Conservation (phyloP, 257 asterid species). For the Prunella vulgaris region DNA sequence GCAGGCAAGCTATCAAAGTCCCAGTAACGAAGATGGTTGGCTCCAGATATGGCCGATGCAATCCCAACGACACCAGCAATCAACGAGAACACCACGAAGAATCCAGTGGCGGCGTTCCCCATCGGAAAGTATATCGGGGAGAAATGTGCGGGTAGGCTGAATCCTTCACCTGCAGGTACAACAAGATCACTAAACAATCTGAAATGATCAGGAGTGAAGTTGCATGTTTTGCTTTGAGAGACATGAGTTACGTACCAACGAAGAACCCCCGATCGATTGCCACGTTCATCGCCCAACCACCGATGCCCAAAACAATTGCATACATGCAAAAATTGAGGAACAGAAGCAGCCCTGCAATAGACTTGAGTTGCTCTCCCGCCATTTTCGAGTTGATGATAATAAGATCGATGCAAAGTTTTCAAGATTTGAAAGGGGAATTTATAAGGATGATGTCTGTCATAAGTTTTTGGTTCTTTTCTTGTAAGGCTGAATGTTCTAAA, state of each 20-base stretch:
- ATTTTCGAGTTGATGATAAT: conserved; percentile 20
- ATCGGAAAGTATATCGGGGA: conserved; percentile 85
- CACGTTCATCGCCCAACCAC: conserved; percentile 65
- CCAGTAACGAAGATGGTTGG: conserved; percentile 58
- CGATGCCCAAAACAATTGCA: conserved; percentile 57
- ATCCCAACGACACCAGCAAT: conserved; percentile 81
- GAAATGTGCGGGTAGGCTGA: conserved; percentile 68
- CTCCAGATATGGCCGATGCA: conserved; percentile 60
- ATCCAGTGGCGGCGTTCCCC: conserved; percentile 96
- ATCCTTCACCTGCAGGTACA: conserved; percentile 49
- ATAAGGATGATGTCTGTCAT: not conserved
- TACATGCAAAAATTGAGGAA: conserved; percentile 86
- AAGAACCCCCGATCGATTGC: conserved; percentile 72
- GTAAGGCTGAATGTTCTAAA: conserved; percentile 51
- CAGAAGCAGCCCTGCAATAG: conserved; percentile 58
- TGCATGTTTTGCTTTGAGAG: not conserved
- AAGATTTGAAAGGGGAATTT: conserved; percentile 2
- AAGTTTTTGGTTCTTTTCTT: conserved; percentile 68
- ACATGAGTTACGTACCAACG: conserved; percentile 41
- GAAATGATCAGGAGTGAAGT: not conserved
- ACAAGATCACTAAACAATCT: not conserved
- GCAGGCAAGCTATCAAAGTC: conserved; percentile 52
- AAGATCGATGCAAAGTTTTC: not conserved
- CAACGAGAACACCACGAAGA: conserved; percentile 69
- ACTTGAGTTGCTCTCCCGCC: conserved; percentile 50